phyloP scores from a whole-genome alignment of 768 basidiomycete genomes.

The Botryobasidium botryosum region DNA sequence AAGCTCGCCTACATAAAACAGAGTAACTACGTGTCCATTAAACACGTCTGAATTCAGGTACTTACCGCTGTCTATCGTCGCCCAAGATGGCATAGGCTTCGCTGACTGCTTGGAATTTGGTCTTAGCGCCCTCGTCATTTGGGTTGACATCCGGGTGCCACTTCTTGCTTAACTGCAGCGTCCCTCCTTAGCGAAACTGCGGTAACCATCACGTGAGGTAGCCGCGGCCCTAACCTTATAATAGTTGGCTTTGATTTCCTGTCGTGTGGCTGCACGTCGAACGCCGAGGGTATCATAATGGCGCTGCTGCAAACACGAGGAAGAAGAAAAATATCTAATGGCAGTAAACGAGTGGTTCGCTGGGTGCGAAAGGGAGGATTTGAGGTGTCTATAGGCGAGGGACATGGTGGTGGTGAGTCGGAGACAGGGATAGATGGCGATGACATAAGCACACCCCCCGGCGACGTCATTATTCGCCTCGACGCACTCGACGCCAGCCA shows the following conservation, averaged over 20 bases:
- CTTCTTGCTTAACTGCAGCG: conserved; percentile 10
- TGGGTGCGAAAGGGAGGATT: too few species aligned
- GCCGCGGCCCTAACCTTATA: conserved; percentile 9
- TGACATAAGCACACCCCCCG: too few species aligned
- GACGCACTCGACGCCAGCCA: too few species aligned
- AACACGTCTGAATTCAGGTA: too few species aligned
- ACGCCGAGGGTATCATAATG: conserved; percentile 11
- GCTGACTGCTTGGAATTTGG: conserved; percentile 8
- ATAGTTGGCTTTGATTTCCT: conserved; percentile 11
- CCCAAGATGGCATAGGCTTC: conserved; percentile 11
- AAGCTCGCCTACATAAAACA: conserved; percentile 8
- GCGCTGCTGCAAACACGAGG: too few species aligned
- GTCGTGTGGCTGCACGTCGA: conserved; percentile 5
- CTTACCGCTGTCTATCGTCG: conserved; percentile 11
- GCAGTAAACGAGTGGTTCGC: too few species aligned
- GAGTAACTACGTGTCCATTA: too few species aligned
- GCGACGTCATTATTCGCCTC: too few species aligned
- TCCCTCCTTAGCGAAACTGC: neutral
- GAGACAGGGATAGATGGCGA: too few species aligned
- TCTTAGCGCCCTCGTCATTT: conserved; percentile 4
- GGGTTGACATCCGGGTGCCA: conserved; percentile 11
- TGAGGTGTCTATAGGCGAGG: too few species aligned
- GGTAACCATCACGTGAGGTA: neutral
- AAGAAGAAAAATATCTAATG: too few species aligned
- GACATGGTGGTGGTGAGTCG: too few species aligned